These are phyloP conservation scores for Globisporangium carolinianum DNA, from an alignment of 352 stramenopile species.

Conservation along the genomic window DNA sequence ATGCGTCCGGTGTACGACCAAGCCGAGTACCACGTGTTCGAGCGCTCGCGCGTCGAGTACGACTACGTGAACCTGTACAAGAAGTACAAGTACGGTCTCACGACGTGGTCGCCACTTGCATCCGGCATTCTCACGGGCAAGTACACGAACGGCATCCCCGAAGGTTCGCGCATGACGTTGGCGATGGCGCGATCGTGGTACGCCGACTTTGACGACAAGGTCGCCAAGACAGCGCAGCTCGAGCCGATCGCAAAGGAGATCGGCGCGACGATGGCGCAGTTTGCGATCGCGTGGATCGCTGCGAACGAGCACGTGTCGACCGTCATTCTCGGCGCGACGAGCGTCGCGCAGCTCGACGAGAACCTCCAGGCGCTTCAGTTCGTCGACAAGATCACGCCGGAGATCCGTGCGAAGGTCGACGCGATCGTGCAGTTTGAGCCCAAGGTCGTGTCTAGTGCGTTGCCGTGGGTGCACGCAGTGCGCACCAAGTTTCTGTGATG, in stretches of 20 bases:
- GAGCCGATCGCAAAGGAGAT: conserved; percentile 46
- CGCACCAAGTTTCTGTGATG: conserved; percentile 27
- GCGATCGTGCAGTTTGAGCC: conserved; percentile 48
- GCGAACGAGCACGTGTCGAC: too few relatives aligned
- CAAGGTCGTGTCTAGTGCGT: conserved; percentile 18
- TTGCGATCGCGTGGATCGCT: conserved; percentile 18
- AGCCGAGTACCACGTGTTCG: conserved; percentile 44
- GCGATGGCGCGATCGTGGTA: not conserved
- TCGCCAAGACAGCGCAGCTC: conserved; percentile 35
- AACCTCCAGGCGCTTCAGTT: conserved; percentile 59
- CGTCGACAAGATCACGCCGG: conserved; percentile 63
- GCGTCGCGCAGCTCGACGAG: too few relatives aligned
- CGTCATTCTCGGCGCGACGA: too few relatives aligned
- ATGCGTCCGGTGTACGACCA: conserved; percentile 35
- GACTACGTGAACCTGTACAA: conserved; percentile 45
- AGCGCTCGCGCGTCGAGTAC: conserved; percentile 37
- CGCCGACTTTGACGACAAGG: conserved; percentile 21
- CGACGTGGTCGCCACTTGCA: conserved; percentile 16
- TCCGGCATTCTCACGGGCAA: conserved; percentile 50
- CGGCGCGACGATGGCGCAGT: conserved; percentile 41
- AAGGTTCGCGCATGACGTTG: conserved; percentile 15
- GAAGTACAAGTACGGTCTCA: conserved; percentile 33
- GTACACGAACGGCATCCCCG: conserved; percentile 32
- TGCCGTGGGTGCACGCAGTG: conserved; percentile 25
- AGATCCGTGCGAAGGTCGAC: conserved; percentile 64